Conservation (phyloP, 805 yeast species). For the Candida dajiaensis region DNA sequence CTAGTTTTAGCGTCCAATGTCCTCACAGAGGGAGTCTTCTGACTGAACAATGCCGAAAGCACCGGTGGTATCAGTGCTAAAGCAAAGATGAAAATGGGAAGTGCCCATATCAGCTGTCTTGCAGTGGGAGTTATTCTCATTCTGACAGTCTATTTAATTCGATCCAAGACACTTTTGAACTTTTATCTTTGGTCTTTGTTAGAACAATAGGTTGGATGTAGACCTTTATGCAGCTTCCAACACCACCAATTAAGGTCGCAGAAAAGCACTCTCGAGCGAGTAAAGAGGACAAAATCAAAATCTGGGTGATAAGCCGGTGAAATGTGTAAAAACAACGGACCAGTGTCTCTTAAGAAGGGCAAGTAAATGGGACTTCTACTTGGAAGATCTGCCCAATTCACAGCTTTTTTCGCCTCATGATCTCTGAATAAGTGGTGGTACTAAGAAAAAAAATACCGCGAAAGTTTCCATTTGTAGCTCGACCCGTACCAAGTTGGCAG, state of each 20-base stretch:
- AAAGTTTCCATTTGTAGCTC: not conserved
- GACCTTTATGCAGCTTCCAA: not conserved
- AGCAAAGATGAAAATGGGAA: slow-evolving; percentile 2
- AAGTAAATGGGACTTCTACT: not conserved
- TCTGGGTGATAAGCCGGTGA: not conserved
- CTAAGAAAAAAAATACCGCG: not conserved
- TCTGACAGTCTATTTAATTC: not conserved
- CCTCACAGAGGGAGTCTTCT: not conserved
- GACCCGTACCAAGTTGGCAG: not conserved
- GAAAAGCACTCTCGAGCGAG: not conserved
- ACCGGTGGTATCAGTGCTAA: slow-evolving; percentile 6
- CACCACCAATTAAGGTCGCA: not conserved
- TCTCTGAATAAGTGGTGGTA: not conserved
- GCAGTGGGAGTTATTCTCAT: not conserved
- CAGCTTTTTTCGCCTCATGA: not conserved
- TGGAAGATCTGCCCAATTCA: not conserved
- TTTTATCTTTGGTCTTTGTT: not conserved
- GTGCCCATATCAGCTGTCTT: not conserved
- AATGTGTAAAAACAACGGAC: not conserved
- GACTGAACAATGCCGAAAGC: not conserved
- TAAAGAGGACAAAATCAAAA: not conserved
- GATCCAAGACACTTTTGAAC: not conserved
- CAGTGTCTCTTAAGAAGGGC: not conserved
- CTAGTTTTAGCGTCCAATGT: not conserved
- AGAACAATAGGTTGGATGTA: not conserved